phyloP scores from a whole-genome alignment of 176 grass and related monocot species.

The Oryza longistaminata region DNA sequence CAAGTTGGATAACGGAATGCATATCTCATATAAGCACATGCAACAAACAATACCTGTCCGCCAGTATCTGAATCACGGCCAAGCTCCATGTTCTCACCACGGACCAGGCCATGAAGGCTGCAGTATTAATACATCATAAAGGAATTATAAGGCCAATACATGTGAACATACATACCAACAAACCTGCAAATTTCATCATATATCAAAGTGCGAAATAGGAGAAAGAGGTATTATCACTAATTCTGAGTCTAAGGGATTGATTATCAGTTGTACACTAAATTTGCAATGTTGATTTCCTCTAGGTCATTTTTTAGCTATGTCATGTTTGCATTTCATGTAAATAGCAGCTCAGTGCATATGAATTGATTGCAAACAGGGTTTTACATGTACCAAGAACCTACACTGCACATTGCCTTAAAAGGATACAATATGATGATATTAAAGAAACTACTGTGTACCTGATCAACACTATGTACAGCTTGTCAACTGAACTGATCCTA shows the following conservation, averaged over 20 bases:
- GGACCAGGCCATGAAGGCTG: conserved; percentile 81
- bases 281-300: not conserved
- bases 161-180: conserved; percentile 23
- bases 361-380: not conserved
- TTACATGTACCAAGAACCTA: conserved; percentile 4
- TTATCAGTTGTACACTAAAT: conserved; percentile 22
- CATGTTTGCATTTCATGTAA: conserved; percentile 16
- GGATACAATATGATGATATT: conserved; percentile 8
- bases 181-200: conserved; percentile 24
- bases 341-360: not conserved
- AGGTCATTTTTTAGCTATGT: not conserved
- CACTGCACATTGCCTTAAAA: not conserved
- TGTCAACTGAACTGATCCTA: conserved; percentile 69
- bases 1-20: conserved; percentile 11
- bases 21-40: conserved; percentile 1
- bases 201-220: not conserved
- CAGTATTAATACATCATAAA: conserved; percentile 41
- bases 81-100: conserved; percentile 93
- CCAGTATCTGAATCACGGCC: conserved; percentile 87
- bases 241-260: not conserved
- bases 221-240: not conserved
- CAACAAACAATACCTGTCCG: conserved; percentile 62
- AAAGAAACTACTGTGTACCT: conserved; percentile 45
- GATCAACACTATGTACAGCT: conserved; percentile 82
- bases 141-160: conserved; percentile 35